phyloP scores from a whole-genome alignment of 2,329 filamentous ascomycete species.

The Fulvia fulva region DNA sequence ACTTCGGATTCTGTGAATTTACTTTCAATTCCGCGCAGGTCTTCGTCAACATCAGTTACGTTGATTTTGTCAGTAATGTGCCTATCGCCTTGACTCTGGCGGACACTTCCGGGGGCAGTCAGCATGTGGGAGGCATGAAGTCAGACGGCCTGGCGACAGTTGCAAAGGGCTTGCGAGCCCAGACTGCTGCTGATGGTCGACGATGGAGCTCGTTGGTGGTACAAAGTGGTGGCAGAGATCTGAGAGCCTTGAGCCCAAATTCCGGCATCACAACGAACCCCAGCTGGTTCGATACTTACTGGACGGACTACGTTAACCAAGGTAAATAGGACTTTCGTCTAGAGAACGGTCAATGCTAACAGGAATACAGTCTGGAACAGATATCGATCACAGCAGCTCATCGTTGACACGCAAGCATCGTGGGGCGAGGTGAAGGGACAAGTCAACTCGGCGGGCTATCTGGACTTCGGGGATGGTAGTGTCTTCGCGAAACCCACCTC shows the following conservation, averaged over 20 bases:
- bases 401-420: conserved; percentile 62
- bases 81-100: conserved; percentile 39
- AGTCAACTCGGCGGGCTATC: conserved; percentile 38
- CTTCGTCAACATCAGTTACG: conserved; percentile 44
- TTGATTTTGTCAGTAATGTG: conserved; percentile 40
- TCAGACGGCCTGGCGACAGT: conserved; percentile 55
- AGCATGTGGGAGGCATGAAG: conserved; percentile 57
- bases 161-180: conserved; percentile 51
- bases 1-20: conserved; percentile 47
- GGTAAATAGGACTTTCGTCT: conserved; percentile 3
- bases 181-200: conserved; percentile 53
- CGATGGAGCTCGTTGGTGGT: conserved; percentile 61
- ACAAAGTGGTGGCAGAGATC: conserved; percentile 32
- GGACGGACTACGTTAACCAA: conserved; percentile 48
- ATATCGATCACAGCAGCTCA: conserved; percentile 45
- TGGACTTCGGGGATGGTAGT: conserved; percentile 42
- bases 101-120: conserved; percentile 36
- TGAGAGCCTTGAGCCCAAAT: conserved; percentile 44
- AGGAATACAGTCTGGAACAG: conserved; percentile 42
- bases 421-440: conserved; percentile 47
- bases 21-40: conserved; percentile 46
- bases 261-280: conserved; percentile 45
- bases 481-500: conserved; percentile 56
- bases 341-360: background rate
- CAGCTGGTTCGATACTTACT: conserved; percentile 50